Percentiles rank a stretch among this genome's conserved stretches.
These are phyloP conservation scores for Penicillium coffeae DNA, from an alignment of 495 filamentous ascomycete species.

Conservation along the genomic window DNA sequence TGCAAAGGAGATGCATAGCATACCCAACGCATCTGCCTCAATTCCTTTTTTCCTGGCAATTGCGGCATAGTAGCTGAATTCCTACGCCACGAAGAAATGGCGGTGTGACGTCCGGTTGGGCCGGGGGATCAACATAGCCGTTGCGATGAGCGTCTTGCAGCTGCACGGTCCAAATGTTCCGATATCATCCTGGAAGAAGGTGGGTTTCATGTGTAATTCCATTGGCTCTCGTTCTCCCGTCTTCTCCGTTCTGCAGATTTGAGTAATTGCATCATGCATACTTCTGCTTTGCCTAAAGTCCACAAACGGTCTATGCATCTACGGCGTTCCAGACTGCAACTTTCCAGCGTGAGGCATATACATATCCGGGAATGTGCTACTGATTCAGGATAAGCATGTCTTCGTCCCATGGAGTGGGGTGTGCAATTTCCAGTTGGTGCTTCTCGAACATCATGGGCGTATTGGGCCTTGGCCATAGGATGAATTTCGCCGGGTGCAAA, in stretches of 20 bases:
- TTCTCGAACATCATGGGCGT: no score
- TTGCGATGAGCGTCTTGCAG: neutral
- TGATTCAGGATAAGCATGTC: no score
- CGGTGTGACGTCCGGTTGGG: neutral
- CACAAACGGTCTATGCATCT: no score
- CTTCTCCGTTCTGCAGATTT: neutral
- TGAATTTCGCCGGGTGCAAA: no score
- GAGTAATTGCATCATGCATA: neutral
- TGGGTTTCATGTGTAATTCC: slow-evolving; percentile 1
- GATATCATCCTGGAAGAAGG: neutral
- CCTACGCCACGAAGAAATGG: neutral
- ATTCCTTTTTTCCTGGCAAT: neutral
- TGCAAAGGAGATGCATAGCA: neutral
- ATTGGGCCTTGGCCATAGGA: no score
- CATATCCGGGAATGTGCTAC: no score
- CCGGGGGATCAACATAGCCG: neutral
- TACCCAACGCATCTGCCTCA: neutral
- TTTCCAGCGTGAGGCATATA: no score
- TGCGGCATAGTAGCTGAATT: neutral
- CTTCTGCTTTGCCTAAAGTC: neutral
- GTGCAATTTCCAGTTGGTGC: no score
- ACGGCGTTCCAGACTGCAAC: no score
- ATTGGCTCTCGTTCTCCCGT: neutral
- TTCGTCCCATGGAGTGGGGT: no score
- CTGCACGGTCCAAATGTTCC: neutral